Conservation (phyloP, 2,329 filamentous ascomycete species). For the Curvularia verruculosa region DNA sequence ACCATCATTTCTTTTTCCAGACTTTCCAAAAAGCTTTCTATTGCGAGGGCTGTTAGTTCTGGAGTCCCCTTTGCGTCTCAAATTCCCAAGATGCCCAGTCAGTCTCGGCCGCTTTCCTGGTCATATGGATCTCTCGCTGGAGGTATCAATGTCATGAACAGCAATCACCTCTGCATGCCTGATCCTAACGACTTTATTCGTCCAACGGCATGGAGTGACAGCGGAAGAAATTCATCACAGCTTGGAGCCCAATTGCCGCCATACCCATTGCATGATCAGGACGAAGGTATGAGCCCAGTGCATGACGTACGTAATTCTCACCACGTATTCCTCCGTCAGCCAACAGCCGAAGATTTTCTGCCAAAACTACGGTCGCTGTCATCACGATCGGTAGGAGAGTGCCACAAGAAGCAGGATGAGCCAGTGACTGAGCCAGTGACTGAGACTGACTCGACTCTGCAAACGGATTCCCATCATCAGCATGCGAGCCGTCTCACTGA, state of each 20-base stretch:
- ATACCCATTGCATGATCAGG: slow-evolving; percentile 5
- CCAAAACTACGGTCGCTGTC: slow-evolving; percentile 1
- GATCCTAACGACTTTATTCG: slow-evolving; percentile 2
- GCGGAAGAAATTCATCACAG: not conserved
- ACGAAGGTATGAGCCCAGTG: not conserved
- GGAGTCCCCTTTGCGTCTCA: not conserved
- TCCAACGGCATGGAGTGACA: not conserved
- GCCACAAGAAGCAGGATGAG: slow-evolving; percentile 12
- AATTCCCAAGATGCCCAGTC: not conserved
- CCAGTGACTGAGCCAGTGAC: slow-evolving; percentile 10
- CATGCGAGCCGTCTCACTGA: not conserved
- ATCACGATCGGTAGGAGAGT: not conserved
- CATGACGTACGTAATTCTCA: not conserved
- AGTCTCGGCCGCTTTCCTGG: not conserved
- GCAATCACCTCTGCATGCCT: slow-evolving; percentile 4
- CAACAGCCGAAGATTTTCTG: slow-evolving; percentile 10
- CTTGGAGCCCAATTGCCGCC: not conserved
- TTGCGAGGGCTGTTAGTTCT: not conserved
- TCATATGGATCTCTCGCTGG: not conserved
- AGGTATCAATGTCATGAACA: not conserved
- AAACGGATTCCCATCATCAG: not conserved
- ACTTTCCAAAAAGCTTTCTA: not conserved
- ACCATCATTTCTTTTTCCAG: not conserved
- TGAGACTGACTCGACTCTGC: slow-evolving; percentile 8
- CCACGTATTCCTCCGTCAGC: slow-evolving; percentile 4